Base-by-base conservation (phyloP, 768 basidiomycete species). In the Lactarius hatsudake region DNA sequence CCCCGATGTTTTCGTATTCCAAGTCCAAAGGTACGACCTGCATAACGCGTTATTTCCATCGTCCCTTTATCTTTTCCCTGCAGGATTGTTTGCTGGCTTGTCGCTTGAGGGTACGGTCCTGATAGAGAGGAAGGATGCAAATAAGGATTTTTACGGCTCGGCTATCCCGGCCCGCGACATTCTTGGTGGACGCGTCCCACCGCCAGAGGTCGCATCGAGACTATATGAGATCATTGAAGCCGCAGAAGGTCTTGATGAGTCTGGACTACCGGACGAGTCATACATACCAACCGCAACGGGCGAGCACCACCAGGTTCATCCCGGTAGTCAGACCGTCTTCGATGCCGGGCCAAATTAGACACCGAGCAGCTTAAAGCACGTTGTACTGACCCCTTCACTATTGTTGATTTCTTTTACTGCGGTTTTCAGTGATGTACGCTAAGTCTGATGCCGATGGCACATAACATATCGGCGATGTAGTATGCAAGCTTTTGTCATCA, bases 181-280 rank as follows among this genome's bases (percentile, higher is more conserved):
- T 72, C 86, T 99, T 32, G 86, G 91, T 61, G 96, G 96, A 43
- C 88, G 89, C 23, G 96, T 98, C 1, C 97, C 96, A 5, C 93
- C 96, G n/a, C 96, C 97, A 0, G 96, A 98, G 79, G 93, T 96
- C 64, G 95, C 95, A 1, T 92, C 91, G 38, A 83, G 84, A 70
- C 76, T 98, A 70, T 98, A 98, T 77, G 96, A 98, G 75, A 89
- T 98, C 73, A 96, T 99, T 71, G 96, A 98, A 79, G 91, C 93
- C 40, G 94, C 94, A 9, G 95, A 96, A 77, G 95, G 95, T 40
- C 79, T 96, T 58, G 95, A 97, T 74, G 95, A 97, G 79, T 79
- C 81, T 0, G 88, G 87, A 3, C 78, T 96, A 26, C 94, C 95
- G 0, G 84, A 90, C 28, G 80, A 84, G 32, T 84, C 92, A 2